Evolutionary conservation across 2,329 filamentous ascomycete species (phyloP), one percentile per base, ranked within the genome.

Genomic region (Phyllosticta ampelicida): DNA sequence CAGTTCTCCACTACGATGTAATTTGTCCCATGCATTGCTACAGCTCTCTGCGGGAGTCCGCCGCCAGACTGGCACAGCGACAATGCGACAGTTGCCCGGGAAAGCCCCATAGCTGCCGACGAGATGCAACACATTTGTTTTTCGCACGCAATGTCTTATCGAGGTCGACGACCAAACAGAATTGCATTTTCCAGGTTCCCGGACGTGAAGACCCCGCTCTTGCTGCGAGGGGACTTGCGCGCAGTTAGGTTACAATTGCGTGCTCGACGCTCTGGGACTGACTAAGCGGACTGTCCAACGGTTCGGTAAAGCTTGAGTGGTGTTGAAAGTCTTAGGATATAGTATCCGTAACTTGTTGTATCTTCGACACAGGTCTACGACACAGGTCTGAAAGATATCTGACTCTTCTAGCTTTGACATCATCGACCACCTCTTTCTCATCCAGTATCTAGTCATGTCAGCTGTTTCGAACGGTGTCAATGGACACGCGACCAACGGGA

Each of bases 61-160:
- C 13, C n/a, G 36, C 13, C 36, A 44, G 1, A n/a, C 13, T 16
- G 36, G 36, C 36, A n/a, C 13, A 44, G 36, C 36, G 36, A 44
- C n/a, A 44, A 44, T 4, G 36, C 11, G 36, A 44, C 36, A 16
- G 13, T 44, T n/a, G 16, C n/a, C 36, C 13, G 36, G 16, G 13
- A 44, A 16, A 44, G 36, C 2, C 6, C n/a, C 36, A 44, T 44
- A 6, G n/a, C 36, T 44, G 13, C 36, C 36, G 36, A 44, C 36
- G 36, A 44, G 36, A 44, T 44, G 36, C 36, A 44, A 44, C 36
- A 5, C 30, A 44, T 16, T n/a, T 6, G 36, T 44, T 44, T n/a
- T 44, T 44, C 28, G 55, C 55, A 53, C 30, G 55, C 55, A 49
- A 49, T 49, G 23, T 30, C 30, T 57, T 57, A 57, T 57, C 55